A percentile compares a stretch with the other conserved stretches of the same genome.
These are phyloP conservation scores for Linanthus parryae DNA, from an alignment of 148 eudicot genomes.

Conservation along the genomic window DNA sequence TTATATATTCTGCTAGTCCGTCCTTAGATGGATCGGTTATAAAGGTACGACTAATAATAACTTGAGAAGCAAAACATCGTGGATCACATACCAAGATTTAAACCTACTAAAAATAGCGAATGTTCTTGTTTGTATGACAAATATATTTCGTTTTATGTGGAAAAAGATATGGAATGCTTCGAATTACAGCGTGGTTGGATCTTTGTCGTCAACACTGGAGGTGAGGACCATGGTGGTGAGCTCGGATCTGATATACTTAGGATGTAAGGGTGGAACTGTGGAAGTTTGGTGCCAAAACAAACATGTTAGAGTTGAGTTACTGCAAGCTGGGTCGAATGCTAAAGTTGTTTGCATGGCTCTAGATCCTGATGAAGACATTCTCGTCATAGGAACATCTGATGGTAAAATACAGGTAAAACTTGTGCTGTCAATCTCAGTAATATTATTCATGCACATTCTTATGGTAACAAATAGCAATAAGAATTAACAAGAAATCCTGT, in stretches of 20 bases:
- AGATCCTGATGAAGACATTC: slow-evolving; percentile 26
- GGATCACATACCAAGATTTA: no score
- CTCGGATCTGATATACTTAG: slow-evolving; percentile 39
- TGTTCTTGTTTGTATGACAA: background rate
- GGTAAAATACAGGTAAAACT: slow-evolving; percentile 41
- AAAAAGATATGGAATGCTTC: slow-evolving; percentile 40
- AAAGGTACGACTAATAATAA: slow-evolving; percentile 22
- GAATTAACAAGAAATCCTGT: background rate
- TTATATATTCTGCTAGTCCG: slow-evolving; percentile 29
- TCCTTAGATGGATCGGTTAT: slow-evolving; percentile 36
- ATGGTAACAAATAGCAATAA: background rate
- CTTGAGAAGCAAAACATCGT: background rate
- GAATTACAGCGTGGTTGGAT: slow-evolving; percentile 32
- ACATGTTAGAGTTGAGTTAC: slow-evolving; percentile 29
- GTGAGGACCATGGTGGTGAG: slow-evolving; percentile 38
- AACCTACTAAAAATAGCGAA: no score
- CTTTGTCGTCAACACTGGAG: slow-evolving; percentile 27
- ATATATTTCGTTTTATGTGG: background rate
- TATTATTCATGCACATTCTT: background rate
- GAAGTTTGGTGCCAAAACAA: slow-evolving; percentile 51
- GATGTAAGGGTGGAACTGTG: slow-evolving; percentile 38
- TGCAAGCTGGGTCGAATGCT: slow-evolving; percentile 24
- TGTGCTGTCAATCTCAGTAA: background rate
- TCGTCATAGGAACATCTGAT: slow-evolving; percentile 46
- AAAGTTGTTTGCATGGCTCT: slow-evolving; percentile 40